These are phyloP conservation scores for Calonectria hongkongensis DNA, from an alignment of 2,329 filamentous ascomycete species.

Conservation along the genomic window DNA sequence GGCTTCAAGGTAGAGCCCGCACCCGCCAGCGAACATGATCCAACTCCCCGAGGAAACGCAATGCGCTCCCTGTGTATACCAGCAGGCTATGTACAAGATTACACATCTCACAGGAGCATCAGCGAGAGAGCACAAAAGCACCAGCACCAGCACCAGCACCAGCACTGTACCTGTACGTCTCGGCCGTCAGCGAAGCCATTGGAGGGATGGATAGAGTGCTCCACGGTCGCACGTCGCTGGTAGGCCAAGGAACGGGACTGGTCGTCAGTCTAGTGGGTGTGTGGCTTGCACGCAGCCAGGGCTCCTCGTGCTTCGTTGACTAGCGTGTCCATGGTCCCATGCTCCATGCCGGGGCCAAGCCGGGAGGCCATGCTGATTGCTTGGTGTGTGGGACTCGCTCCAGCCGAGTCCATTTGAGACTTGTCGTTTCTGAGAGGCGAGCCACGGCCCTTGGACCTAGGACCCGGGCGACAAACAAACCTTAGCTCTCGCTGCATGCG, in stretches of 20 bases:
- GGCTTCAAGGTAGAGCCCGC: conserved; percentile 25
- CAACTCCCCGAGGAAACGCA: conserved; percentile 14
- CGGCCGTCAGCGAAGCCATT: conserved; percentile 16
- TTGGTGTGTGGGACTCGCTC: conserved; percentile 30
- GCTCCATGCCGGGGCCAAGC: conserved; percentile 47
- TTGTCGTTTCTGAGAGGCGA: conserved; percentile 36
- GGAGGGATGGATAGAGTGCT: conserved; percentile 7
- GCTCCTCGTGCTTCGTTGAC: conserved; percentile 57
- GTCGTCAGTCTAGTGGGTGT: conserved; percentile 43
- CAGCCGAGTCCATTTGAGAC: conserved; percentile 37
- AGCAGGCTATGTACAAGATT: background rate
- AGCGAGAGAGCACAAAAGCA: background rate
- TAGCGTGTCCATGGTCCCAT: conserved; percentile 50
- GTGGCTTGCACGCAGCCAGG: conserved; percentile 55
- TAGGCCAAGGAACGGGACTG: conserved; percentile 46
- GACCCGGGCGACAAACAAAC: conserved; percentile 47
- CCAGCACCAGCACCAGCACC: background rate
- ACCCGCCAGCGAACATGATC: conserved; percentile 14
- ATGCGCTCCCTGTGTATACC: background rate
- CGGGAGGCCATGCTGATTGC: conserved; percentile 35
- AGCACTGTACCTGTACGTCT: conserved; percentile 1
- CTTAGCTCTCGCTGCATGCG: conserved; percentile 54
- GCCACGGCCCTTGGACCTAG: conserved; percentile 28
- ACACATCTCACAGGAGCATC: background rate
- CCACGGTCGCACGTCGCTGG: conserved; percentile 39